Conservation (phyloP, 306 rosid species). For the Hippophae tibetana region DNA sequence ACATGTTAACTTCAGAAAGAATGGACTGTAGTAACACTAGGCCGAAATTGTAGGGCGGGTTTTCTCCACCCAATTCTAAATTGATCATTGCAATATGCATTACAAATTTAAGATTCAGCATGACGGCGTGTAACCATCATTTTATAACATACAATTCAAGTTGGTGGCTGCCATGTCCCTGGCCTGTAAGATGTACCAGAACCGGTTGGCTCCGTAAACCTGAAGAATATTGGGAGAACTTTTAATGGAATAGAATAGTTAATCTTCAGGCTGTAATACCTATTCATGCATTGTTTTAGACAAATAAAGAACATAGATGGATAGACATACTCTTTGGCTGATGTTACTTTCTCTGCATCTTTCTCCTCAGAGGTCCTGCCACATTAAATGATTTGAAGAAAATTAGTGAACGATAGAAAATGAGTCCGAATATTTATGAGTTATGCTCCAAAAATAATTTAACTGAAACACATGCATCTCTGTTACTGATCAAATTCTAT, state of each 20-base stretch:
- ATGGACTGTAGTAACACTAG: too few relatives aligned
- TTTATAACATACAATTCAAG: constrained; percentile 23
- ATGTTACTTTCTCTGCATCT: constrained; percentile 28
- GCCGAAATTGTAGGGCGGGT: too few relatives aligned
- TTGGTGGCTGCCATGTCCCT: constrained; percentile 97
- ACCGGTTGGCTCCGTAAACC: constrained; percentile 75
- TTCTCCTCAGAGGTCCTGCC: constrained; percentile 40
- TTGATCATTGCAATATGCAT: too few relatives aligned
- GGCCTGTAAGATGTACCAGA: constrained; percentile 60
- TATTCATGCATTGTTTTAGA: neutral
- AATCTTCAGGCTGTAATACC: constrained; percentile 3
- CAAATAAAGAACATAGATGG: neutral
- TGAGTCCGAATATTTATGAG: neutral
- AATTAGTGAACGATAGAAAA: neutral
- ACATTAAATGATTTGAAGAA: constrained; percentile 11
- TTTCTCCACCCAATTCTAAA: too few relatives aligned
- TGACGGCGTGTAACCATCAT: neutral
- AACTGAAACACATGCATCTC: neutral
- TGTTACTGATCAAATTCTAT: neutral
- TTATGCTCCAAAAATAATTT: neutral
- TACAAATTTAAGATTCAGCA: neutral
- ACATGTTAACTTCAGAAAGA: too few relatives aligned
- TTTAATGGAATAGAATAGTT: neutral
- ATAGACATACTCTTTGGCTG: constrained; percentile 40
- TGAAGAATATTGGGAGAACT: constrained; percentile 18